A percentile compares a stretch with the other conserved stretches of the same genome.
These are phyloP conservation scores for Fusarium ambrosium DNA, from an alignment of 2,329 filamentous ascomycete species.

Conservation along the genomic window DNA sequence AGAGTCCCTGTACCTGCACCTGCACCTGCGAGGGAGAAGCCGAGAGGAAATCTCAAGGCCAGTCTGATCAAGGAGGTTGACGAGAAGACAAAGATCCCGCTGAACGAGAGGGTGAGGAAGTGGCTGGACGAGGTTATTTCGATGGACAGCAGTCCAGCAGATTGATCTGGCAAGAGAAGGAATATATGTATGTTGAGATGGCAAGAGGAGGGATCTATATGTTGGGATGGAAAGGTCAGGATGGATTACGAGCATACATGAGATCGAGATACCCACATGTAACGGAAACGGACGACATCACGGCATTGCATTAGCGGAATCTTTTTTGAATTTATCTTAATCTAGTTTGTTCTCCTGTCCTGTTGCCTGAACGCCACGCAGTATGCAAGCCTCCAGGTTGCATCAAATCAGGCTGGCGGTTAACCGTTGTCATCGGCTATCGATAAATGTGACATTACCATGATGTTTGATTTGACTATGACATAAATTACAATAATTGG, in stretches of 20 bases:
- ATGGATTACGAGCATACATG: conserved; percentile 30
- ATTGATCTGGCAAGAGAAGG: conserved; percentile 17
- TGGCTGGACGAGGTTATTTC: conserved; percentile 42
- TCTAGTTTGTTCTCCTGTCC: neutral
- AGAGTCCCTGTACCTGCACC: neutral
- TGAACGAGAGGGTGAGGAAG: conserved; percentile 39
- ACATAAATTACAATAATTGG: neutral
- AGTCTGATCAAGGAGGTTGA: conserved; percentile 39
- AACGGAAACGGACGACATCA: conserved; percentile 14
- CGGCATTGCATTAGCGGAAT: conserved; percentile 12
- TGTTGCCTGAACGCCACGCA: conserved; percentile 6
- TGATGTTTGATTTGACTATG: neutral
- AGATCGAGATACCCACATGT: conserved; percentile 39
- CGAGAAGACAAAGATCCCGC: conserved; percentile 36
- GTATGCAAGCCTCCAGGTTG: conserved; percentile 11
- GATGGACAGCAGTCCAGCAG: conserved; percentile 2
- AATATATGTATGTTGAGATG: conserved; percentile 7
- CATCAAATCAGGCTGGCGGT: conserved; percentile 1
- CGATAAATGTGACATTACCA: neutral
- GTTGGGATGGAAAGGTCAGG: conserved; percentile 4
- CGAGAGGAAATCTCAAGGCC: conserved; percentile 28
- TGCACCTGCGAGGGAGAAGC: conserved; percentile 10
- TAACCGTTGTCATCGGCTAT: neutral
- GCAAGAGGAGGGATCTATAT: conserved; percentile 15
- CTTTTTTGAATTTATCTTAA: conserved; percentile 8